Percentiles rank a stretch among this genome's conserved stretches.
Evolutionary conservation across 306 rosid genomes (phyloP).

Genomic region (Vigna angularis): DNA sequence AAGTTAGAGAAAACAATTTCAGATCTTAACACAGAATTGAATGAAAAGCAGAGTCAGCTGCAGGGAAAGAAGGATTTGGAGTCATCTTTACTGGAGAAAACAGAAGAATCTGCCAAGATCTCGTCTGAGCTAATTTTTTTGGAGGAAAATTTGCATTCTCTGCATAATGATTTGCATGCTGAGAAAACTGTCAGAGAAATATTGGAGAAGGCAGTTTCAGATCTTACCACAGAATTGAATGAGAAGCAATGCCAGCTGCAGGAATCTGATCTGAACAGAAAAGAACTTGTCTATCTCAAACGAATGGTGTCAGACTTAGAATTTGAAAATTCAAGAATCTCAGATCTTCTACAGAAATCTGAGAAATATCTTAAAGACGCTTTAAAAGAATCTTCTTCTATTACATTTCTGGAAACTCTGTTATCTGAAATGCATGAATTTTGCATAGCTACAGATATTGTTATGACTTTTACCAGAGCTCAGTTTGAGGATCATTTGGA

Average conservation of each 20-base stretch:
- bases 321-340: conserved; percentile 71
- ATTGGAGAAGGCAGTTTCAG: conserved; percentile 60
- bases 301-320: conserved; percentile 64
- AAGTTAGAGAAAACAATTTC: background rate
- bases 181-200: conserved; percentile 63
- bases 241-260: conserved; percentile 67
- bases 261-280: conserved; percentile 62
- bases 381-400: conserved; percentile 61
- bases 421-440: conserved; percentile 68
- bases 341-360: conserved; percentile 56
- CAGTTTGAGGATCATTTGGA: conserved; percentile 65
- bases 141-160: conserved; percentile 6
- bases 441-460: conserved; percentile 67
- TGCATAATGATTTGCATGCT: conserved; percentile 56
- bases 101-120: background rate
- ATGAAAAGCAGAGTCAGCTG: background rate
- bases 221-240: conserved; percentile 67
- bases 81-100: background rate
- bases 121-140: conserved; percentile 1
- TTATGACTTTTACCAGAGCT: conserved; percentile 59
- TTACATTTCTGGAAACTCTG: conserved; percentile 58
- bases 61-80: conserved; percentile 2
- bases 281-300: conserved; percentile 70
- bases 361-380: conserved; percentile 60
- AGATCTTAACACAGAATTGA: conserved; percentile 11